Base-by-base conservation (phyloP, 179 eudicot genomes). In the Drosera spatulata region DNA sequence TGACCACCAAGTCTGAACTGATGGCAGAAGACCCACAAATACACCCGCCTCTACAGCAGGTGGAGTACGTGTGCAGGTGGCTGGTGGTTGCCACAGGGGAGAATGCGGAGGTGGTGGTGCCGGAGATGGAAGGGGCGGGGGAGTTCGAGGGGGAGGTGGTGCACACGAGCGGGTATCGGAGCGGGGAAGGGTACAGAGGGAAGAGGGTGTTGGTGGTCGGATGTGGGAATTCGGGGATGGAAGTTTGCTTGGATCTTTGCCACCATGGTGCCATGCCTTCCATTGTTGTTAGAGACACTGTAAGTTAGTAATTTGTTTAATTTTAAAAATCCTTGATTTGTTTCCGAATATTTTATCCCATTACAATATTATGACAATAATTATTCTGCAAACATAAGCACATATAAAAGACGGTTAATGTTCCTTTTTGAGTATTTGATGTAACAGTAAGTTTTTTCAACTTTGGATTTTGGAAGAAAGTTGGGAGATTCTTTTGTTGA, bases 151-250 rank as follows among this genome's bases (percentile, higher is more conserved):
- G 79, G 10, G 61, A 69, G 41, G 53, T 85, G 10, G 59, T 77
- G 10, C 85, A 85, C 57, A 73, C 81, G 11, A 77, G 85, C 68
- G 64, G 64, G 61, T 85, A 85, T 56, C 80, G 74, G 58, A 85
- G 79, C 68, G 91, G 91, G 3, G 74, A 65, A 3, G 67, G 50
- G 47, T 85, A 71, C 69, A 72, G 71, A 56, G 87, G 83, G 50
- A 76, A 67, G 47, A 75, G 46, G 53, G 88, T 80, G 59, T 73
- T 80, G 49, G 82, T 82, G 43, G 87, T 82, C 12, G 87, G 85
- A 10, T 63, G 91, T 67, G 91, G 91, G 55, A 84, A 84, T 55
- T 84, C 91, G 15, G 91, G 91, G 11, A 84, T 84, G 91, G 91
- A 84, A 66, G 75, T 84, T 67, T 75, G 77, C 64, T 75, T 84